Conservation (phyloP, 2,329 filamentous ascomycete species). For the Hawksworthiomyces lignivorus region DNA sequence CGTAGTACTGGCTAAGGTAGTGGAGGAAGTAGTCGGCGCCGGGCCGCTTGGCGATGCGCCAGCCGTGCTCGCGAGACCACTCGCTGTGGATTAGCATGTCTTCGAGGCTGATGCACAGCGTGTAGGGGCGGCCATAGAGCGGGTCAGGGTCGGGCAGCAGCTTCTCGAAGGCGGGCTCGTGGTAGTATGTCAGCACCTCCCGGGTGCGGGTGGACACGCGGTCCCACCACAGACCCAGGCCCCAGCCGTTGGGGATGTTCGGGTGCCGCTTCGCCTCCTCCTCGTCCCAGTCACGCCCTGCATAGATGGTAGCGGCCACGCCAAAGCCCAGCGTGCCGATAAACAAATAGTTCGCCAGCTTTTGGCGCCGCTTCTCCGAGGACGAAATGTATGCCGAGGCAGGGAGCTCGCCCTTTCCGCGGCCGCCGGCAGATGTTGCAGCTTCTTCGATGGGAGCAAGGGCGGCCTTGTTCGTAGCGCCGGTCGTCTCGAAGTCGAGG, state of each 20-base stretch:
- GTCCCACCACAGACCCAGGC: conserved; percentile 66
- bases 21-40: conserved; percentile 95
- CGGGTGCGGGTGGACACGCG: conserved; percentile 68
- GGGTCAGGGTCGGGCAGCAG: conserved; percentile 78
- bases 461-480: conserved; percentile 30
- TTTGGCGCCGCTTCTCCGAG: conserved; percentile 71
- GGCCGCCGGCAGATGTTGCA: conserved; percentile 32
- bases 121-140: conserved; percentile 77
- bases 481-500: conserved; percentile 64
- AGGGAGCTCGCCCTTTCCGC: conserved; percentile 59
- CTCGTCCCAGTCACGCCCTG: conserved; percentile 82
- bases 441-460: conserved; percentile 28
- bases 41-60: conserved; percentile 89
- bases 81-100: conserved; percentile 92
- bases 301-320: conserved; percentile 57
- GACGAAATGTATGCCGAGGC: conserved; percentile 85
- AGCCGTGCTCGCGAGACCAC: conserved; percentile 90
- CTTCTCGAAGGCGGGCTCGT: conserved; percentile 90
- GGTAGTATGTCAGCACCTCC: conserved; percentile 83
- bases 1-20: conserved; percentile 96
- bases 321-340: conserved; percentile 48
- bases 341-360: conserved; percentile 70
- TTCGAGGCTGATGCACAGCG: conserved; percentile 84
- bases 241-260: conserved; percentile 75
- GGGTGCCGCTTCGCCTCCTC: conserved; percentile 61